Evolutionary conservation across 2,329 filamentous ascomycete genomes (phyloP).

Genomic region (Colletotrichum eleusines): DNA sequence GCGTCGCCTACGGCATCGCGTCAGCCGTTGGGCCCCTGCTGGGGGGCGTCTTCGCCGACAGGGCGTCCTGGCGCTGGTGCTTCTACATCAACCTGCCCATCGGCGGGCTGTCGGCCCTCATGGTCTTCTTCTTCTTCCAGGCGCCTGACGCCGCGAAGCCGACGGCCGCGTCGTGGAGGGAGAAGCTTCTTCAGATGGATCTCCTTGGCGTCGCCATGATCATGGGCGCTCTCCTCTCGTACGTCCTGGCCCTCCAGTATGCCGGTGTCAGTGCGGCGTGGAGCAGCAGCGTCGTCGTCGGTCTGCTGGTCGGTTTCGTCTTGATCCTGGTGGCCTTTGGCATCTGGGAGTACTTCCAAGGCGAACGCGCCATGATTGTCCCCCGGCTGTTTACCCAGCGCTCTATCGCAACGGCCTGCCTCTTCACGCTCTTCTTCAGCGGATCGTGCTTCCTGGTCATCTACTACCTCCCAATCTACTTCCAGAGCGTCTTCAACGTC

Average conservation of each 20-base stretch:
- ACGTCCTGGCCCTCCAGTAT: conserved; percentile 62
- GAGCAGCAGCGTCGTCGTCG: conserved; percentile 58
- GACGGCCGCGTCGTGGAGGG: conserved; percentile 40
- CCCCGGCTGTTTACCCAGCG: conserved; percentile 57
- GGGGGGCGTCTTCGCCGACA: conserved; percentile 52
- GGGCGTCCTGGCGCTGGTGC: conserved; percentile 43
- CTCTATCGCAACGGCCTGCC: conserved; percentile 53
- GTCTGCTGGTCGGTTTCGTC: conserved; percentile 48
- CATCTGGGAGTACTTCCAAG: conserved; percentile 56
- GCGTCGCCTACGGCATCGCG: conserved; percentile 50
- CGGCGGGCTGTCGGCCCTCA: conserved; percentile 47
- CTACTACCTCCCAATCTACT: conserved; percentile 60
- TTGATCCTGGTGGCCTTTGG: conserved; percentile 50
- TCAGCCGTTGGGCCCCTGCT: conserved; percentile 51
- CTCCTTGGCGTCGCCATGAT: conserved; percentile 59
- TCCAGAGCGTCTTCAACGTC: conserved; percentile 50
- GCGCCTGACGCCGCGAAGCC: conserved; percentile 41
- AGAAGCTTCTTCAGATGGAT: conserved; percentile 48
- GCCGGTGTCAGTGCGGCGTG: conserved; percentile 59
- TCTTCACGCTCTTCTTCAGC: conserved; percentile 55
- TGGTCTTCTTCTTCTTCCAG: conserved; percentile 44
- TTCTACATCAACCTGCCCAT: conserved; percentile 44
- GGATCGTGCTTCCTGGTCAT: conserved; percentile 56
- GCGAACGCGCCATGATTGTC: conserved; percentile 59
- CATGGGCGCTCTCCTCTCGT: conserved; percentile 56